Conservation (phyloP, 2,329 filamentous ascomycete species). For the Pleurostoma richardsiae region DNA sequence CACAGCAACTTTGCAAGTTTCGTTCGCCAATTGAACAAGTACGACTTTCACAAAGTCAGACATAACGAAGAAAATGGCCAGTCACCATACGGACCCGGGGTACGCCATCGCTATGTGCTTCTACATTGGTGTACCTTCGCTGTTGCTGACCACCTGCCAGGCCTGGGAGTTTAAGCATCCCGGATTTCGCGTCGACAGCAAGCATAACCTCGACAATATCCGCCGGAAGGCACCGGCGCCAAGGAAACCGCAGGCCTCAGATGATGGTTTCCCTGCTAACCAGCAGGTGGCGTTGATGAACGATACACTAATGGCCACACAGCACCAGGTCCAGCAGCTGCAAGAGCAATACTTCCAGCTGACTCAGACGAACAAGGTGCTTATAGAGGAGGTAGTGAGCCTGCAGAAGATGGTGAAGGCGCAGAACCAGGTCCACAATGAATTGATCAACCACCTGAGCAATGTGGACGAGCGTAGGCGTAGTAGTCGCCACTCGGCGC, state of each 20-base stretch:
- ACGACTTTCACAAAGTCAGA: constrained; percentile 97
- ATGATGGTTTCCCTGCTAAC: constrained; percentile 71
- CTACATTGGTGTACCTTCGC: constrained; percentile 1
- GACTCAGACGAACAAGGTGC: constrained; percentile 54
- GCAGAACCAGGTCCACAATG: constrained; percentile 52
- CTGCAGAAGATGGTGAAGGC: constrained; percentile 56
- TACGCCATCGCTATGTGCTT: constrained; percentile 31
- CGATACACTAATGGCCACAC: constrained; percentile 81
- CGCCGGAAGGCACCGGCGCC: constrained; percentile 90
- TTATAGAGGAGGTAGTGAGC: constrained; percentile 56
- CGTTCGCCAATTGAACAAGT: constrained; percentile 92
- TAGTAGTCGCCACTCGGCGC: constrained; percentile 30
- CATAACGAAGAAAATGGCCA: constrained; percentile 82
- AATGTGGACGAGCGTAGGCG: constrained; percentile 40
- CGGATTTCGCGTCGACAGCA: constrained; percentile 92
- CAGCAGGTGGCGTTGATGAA: constrained; percentile 89
- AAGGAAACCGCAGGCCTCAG: constrained; percentile 62
- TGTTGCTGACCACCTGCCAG: constrained; percentile 33
- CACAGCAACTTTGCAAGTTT: constrained; percentile 98
- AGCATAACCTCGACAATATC: constrained; percentile 95
- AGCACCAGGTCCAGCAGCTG: constrained; percentile 85
- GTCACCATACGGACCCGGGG: constrained; percentile 76
- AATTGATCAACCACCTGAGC: constrained; percentile 52
- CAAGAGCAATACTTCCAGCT: constrained; percentile 83
- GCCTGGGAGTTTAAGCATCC: constrained; percentile 97